Base-by-base conservation (phyloP, 1,284 basidiomycete genomes). In the Microbotryomycetes sp. region DNA sequence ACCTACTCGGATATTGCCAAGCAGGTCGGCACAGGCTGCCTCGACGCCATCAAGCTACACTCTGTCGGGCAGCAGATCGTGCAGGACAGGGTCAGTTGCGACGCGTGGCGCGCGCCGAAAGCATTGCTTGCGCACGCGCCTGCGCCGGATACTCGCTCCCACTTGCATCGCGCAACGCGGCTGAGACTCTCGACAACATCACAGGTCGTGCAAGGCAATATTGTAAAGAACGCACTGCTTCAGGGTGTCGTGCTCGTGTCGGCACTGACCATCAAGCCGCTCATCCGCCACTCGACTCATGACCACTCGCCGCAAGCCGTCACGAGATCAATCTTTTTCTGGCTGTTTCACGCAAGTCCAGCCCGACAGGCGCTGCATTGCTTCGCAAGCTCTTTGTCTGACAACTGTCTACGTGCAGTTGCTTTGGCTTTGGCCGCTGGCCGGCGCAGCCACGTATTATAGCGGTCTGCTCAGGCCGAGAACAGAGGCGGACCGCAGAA, bases 181-280 rank as follows among this genome's bases (percentile, higher is more conserved):
- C n/a, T 31, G 15, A 23, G 35, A 21, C 9, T 7, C 4, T 47
- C 2, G 29, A 4, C n/a, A 7, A 0, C 27, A 48, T 48, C 5
- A 5, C 57, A 67, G 65, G 55, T 64, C 54, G 62, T 61, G 15
- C 62, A 64, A 50, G 60, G 59, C 18, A 67, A 65, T 51, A 52
- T 67, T 4, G 47, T 66, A 57, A 66, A 66, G 41, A 54, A 47
- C 26, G 59, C 61, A 3, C 24, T 66, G 21, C 30, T 64, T 28
- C 67, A 68, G 49, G 64, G 54, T 9, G 65, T 68, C 56, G 48
- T 66, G 21, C 60, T 68, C 46, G 31, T 61, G 13, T 66, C 64
- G 26, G 67, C 67, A 26, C 52, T 68, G 54, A 57, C 61, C 26
- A 60, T 68, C 58, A 68, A 68, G 49, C 64, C 67, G 41, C 46